Percentiles rank a stretch among this genome's conserved stretches.
These are phyloP conservation scores for Ensete glaucum DNA, from an alignment of 176 grass and related monocot species.

Conservation along the genomic window DNA sequence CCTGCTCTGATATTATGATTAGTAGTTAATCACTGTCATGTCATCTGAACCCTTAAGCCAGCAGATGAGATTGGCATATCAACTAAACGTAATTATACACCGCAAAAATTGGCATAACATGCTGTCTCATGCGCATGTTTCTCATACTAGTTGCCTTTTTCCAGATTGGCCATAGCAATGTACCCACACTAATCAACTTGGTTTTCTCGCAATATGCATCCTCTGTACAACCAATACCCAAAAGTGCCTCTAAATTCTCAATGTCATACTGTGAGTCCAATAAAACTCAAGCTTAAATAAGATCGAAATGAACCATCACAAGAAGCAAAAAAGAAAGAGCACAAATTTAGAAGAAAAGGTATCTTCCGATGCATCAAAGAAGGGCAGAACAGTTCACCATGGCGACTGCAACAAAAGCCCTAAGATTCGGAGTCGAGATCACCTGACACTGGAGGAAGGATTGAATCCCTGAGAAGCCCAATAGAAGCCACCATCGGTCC, in stretches of 20 bases:
- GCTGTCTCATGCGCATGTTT: no score
- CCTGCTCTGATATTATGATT: no score
- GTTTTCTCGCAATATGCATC: no score
- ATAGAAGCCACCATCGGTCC: slow-evolving; percentile 31
- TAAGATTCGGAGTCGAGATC: slow-evolving; percentile 4
- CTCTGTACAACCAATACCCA: not conserved
- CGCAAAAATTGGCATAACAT: no score
- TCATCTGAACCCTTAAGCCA: no score
- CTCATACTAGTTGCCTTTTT: not conserved
- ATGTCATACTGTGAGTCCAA: not conserved
- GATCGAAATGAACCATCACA: not conserved
- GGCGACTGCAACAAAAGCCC: slow-evolving; percentile 14
- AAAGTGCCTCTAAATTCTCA: not conserved
- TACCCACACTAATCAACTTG: not conserved
- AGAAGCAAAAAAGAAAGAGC: not conserved
- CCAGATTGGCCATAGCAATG: not conserved
- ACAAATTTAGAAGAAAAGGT: not conserved
- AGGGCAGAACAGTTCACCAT: not conserved
- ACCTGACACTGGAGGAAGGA: slow-evolving; percentile 8
- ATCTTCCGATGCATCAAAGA: not conserved
- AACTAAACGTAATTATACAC: no score
- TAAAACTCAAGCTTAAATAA: not conserved
- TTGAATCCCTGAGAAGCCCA: slow-evolving; percentile 37
- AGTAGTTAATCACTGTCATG: no score
- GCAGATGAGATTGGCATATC: no score